Evolutionary conservation across 768 basidiomycete genomes (phyloP), one percentile per base, ranked within the genome.

Genomic region (Chalciporus piperatus): DNA sequence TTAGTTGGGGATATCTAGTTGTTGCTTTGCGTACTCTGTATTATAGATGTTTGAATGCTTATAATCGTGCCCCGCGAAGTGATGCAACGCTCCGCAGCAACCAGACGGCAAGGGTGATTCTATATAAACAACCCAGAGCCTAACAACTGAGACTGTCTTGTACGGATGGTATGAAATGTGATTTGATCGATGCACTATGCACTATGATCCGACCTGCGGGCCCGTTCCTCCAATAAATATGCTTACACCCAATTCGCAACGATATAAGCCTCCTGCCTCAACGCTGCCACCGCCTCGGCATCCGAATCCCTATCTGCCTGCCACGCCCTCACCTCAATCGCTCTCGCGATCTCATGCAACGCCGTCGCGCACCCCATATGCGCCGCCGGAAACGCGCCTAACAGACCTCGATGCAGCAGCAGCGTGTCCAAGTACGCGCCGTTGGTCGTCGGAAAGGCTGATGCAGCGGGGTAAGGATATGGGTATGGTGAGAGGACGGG

Each of bases 371-470:
- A 90, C 28, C 80, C 77, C 51, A 55, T 67, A 72, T 90, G 88
- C 11, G 73, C 83, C 48, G 74, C 71, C 17, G 88, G 87, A 61
- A 74, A 83, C 10, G 83, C 78, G 55, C 69, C 72, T 54, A 84
- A 74, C 33, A 85, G 79, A 64, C 85, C 82, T 63, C 88, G 86
- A 71, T 91, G 88, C 0, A 82, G 81, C 69, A 89, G 87, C 60
- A 91, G 83, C 46, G 79, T 76, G 62, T 91, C 88, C 68, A 91
- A 79, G 62, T 89, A 91, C 52, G 80, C 86, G 59, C 87, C 87
- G 70, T 79, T 76, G 42, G 84, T 85, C 49, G 84, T 88, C 59
- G 69, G 67, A 52, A 74, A 70, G 8, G 52, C 59, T 43, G 56
- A 66, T 50, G 64, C 50, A 11, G 44, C 50, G 57, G 67, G 68